These are phyloP conservation scores for Neonectria hederae DNA, from an alignment of 2,329 filamentous ascomycete species.

Conservation along the genomic window DNA sequence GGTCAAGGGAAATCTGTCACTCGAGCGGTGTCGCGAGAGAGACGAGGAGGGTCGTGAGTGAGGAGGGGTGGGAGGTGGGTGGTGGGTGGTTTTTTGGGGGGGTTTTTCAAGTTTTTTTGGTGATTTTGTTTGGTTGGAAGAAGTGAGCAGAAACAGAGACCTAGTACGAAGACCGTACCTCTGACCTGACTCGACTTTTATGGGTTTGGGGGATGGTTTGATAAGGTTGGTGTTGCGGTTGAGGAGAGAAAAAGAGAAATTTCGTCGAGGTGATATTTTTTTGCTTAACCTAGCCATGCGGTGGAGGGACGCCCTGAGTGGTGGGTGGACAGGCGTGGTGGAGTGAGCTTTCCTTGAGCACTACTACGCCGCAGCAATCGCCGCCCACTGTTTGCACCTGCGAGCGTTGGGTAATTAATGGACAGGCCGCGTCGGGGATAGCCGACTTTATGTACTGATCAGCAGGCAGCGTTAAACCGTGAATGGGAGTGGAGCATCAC, in stretches of 20 bases:
- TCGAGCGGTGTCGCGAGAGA: slow-evolving; percentile 46
- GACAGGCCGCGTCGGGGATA: slow-evolving; percentile 11
- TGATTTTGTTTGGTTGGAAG: slow-evolving; percentile 62
- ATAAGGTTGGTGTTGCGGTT: slow-evolving; percentile 61
- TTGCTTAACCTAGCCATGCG: slow-evolving; percentile 44
- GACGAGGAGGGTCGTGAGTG: slow-evolving; percentile 35
- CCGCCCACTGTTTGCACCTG: slow-evolving; percentile 11
- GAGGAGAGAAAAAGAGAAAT: slow-evolving; percentile 55
- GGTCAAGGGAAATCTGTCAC: slow-evolving; percentile 33
- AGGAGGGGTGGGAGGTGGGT: slow-evolving; percentile 37
- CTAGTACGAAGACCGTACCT: slow-evolving; percentile 68
- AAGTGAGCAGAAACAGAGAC: slow-evolving; percentile 69
- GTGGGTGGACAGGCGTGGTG: slow-evolving; percentile 32
- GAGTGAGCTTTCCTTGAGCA: slow-evolving; percentile 22
- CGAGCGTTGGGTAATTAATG: not conserved
- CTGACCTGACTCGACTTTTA: slow-evolving; percentile 61
- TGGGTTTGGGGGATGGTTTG: slow-evolving; percentile 54
- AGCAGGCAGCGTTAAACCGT: slow-evolving; percentile 22
- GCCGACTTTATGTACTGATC: slow-evolving; percentile 18
- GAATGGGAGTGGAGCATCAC: slow-evolving; percentile 3
- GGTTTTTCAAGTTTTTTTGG: slow-evolving; percentile 70
- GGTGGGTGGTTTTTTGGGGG: slow-evolving; percentile 65
- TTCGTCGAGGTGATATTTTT: slow-evolving; percentile 49
- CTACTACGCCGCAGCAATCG: slow-evolving; percentile 12
- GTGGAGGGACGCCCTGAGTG: slow-evolving; percentile 33